Conservation (phyloP, 495 filamentous ascomycete species). For the Annulohypoxylon moriforme region DNA sequence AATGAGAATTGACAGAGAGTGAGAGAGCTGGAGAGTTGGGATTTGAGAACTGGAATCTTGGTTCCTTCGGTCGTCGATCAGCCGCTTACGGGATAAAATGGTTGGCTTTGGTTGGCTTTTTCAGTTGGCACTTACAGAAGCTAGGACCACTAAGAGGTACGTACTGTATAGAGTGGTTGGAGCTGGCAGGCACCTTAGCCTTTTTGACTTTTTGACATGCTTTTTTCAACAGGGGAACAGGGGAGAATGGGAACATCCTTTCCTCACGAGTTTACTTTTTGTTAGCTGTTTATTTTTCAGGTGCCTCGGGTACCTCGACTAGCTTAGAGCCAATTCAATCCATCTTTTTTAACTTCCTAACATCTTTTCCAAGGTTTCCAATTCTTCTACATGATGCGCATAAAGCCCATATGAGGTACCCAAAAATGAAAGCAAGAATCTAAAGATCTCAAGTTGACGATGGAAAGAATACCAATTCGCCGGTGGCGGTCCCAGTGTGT, state of each 20-base stretch:
- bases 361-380: neutral
- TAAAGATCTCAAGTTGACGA: slow-evolving; percentile 3
- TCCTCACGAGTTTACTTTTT: neutral
- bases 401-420: neutral
- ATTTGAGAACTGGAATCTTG: slow-evolving; percentile 27
- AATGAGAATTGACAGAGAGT: slow-evolving; percentile 18
- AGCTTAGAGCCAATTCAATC: neutral
- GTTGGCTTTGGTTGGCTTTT: neutral
- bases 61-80: slow-evolving; percentile 34
- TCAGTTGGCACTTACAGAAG: neutral
- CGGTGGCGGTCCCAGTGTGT: slow-evolving; percentile 11
- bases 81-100: slow-evolving; percentile 22
- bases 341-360: neutral
- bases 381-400: neutral
- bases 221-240: neutral
- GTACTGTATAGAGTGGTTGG: neutral
- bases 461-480: slow-evolving; percentile 8
- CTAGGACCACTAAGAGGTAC: neutral
- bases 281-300: neutral
- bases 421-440: neutral
- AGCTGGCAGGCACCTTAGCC: neutral
- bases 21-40: neutral
- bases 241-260: neutral
- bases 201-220: neutral
- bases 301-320: neutral